A percentile compares a stretch with the other conserved stretches of the same genome.
Evolutionary conservation across 2,329 filamentous ascomycete species (phyloP).

Genomic region (Westerdykella ornata): DNA sequence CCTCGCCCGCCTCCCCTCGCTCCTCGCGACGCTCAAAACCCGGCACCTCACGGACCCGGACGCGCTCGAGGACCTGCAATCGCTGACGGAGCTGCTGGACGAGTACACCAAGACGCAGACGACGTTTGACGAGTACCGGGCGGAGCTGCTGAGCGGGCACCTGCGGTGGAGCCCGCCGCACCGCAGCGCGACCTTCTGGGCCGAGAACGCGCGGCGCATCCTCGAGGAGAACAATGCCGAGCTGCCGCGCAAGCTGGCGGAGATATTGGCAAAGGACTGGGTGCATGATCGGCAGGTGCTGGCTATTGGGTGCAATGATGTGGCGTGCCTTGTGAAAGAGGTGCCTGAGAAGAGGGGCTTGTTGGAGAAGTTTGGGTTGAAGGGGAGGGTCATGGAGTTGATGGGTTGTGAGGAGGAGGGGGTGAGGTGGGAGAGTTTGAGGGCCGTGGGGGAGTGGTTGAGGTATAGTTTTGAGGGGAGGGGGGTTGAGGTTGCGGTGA

Average conservation of each 20-base stretch:
- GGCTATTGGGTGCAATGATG: slow-evolving; percentile 87
- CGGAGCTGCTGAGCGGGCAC: slow-evolving; percentile 78
- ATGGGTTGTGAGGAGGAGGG: slow-evolving; percentile 86
- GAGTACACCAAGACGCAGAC: slow-evolving; percentile 71
- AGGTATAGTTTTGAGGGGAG: slow-evolving; percentile 51
- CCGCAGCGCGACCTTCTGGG: slow-evolving; percentile 80
- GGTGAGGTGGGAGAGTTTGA: slow-evolving; percentile 86
- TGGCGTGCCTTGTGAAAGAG: slow-evolving; percentile 81
- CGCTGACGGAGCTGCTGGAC: slow-evolving; percentile 59
- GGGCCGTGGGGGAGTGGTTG: slow-evolving; percentile 73
- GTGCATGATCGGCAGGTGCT: slow-evolving; percentile 81
- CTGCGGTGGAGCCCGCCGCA: slow-evolving; percentile 91
- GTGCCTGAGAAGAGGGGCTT: slow-evolving; percentile 74
- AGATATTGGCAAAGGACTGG: slow-evolving; percentile 75
- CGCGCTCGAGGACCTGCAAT: slow-evolving; percentile 45
- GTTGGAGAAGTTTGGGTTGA: slow-evolving; percentile 77
- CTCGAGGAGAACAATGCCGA: slow-evolving; percentile 75
- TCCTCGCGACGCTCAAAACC: slow-evolving; percentile 52
- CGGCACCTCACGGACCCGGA: slow-evolving; percentile 49
- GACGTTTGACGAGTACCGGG: slow-evolving; percentile 64
- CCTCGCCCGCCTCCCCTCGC: slow-evolving; percentile 68
- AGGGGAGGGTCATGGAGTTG: slow-evolving; percentile 83
- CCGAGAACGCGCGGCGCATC: slow-evolving; percentile 81
- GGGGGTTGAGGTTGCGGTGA: not conserved
- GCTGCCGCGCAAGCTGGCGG: slow-evolving; percentile 72